A percentile compares a stretch with the other conserved stretches of the same genome.
Evolutionary conservation across 306 rosid species (phyloP).

Genomic region (Prunus armeniaca): DNA sequence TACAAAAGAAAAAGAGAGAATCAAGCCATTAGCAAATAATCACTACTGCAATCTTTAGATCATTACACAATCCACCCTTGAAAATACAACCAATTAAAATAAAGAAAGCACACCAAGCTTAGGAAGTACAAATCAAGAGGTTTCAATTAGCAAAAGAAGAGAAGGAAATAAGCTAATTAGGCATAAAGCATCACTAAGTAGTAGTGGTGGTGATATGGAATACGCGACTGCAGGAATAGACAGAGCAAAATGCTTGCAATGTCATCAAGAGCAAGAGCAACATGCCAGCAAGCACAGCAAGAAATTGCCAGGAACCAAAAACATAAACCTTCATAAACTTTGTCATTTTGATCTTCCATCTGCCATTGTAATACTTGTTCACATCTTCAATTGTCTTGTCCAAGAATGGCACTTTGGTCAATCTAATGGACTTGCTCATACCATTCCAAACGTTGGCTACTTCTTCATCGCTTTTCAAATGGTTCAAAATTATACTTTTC

Average conservation of each 20-base stretch:
- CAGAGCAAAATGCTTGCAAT: slow-evolving; percentile 30
- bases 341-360: slow-evolving; percentile 51
- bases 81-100: not conserved
- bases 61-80: not conserved
- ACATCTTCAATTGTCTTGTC: slow-evolving; percentile 76
- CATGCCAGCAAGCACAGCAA: slow-evolving; percentile 52
- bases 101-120: not conserved
- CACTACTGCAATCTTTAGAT: not conserved
- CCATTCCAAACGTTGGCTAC: slow-evolving; percentile 65
- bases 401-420: slow-evolving; percentile 59
- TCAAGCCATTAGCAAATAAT: not conserved
- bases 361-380: slow-evolving; percentile 56
- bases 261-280: slow-evolving; percentile 47
- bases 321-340: slow-evolving; percentile 48
- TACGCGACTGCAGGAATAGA: slow-evolving; percentile 22
- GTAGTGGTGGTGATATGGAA: slow-evolving; percentile 1
- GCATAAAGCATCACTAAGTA: not conserved
- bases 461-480: slow-evolving; percentile 63
- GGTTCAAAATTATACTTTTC: slow-evolving; percentile 55
- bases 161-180: not conserved
- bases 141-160: too few relatives aligned
- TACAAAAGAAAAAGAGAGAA: not conserved
- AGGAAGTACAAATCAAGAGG: not conserved
- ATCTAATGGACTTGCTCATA: slow-evolving; percentile 61
- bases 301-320: slow-evolving; percentile 61